Evolutionary conservation across 768 basidiomycete species (phyloP).

Genomic region (Lentinula sp.): DNA sequence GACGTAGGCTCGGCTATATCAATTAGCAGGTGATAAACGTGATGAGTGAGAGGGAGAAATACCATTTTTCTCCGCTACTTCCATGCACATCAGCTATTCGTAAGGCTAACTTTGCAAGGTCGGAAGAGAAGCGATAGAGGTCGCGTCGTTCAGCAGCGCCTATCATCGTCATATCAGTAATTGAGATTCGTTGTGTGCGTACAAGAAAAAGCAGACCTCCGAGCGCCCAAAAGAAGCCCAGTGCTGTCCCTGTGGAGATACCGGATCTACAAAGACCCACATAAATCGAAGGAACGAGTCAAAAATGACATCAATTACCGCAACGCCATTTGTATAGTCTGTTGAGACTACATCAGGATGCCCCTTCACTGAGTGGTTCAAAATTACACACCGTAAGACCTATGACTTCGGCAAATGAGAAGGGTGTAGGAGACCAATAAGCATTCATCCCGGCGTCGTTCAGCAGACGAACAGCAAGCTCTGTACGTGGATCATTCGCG

Average conservation of each 20-base stretch:
- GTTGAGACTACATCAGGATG: background rate
- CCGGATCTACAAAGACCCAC: constrained; percentile 40
- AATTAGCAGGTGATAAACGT: constrained; percentile 6
- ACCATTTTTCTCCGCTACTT: constrained; percentile 65
- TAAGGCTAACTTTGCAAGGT: constrained; percentile 61
- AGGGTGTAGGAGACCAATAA: constrained; percentile 58
- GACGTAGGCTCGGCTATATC: constrained; percentile 50
- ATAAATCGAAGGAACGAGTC: background rate
- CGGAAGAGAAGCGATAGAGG: constrained; percentile 61
- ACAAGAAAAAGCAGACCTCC: constrained; percentile 36
- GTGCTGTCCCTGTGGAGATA: constrained; percentile 61
- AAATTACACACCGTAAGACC: constrained; percentile 51
- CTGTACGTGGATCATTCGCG: constrained; percentile 51
- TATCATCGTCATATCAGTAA: constrained; percentile 12
- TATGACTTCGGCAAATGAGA: constrained; percentile 54
- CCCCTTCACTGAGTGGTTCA: background rate
- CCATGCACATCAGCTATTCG: constrained; percentile 64
- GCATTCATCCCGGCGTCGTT: constrained; percentile 71
- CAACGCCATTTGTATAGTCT: constrained; percentile 63
- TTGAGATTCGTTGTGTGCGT: background rate
- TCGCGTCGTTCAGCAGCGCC: constrained; percentile 58
- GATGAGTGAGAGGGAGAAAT: background rate
- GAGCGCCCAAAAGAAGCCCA: constrained; percentile 71
- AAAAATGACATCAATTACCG: constrained; percentile 32
- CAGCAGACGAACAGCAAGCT: constrained; percentile 59